Conservation (phyloP, 2,329 filamentous ascomycete species). For the Periconia macrospinosa region DNA sequence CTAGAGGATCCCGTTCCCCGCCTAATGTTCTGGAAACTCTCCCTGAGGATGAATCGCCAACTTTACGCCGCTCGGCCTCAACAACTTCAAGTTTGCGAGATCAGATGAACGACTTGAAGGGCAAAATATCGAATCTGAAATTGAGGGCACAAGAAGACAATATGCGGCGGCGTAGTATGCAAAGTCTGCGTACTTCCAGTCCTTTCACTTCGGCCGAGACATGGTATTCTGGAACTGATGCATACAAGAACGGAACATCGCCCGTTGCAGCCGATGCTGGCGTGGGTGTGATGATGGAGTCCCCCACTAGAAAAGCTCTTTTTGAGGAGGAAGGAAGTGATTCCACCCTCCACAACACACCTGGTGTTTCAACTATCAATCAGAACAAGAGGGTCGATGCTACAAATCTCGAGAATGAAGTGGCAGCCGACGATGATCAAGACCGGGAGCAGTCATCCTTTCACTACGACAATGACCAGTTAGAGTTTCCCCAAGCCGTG, state of each 20-base stretch:
- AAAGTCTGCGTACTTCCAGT: constrained; percentile 73
- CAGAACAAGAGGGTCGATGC: constrained; percentile 4
- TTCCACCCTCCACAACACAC: constrained; percentile 11
- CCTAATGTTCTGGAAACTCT: constrained; percentile 44
- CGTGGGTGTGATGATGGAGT: constrained; percentile 31
- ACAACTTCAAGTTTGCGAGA: constrained; percentile 75
- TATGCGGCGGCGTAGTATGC: constrained; percentile 73
- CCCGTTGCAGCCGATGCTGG: constrained; percentile 31
- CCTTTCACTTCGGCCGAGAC: constrained; percentile 76
- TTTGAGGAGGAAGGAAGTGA: constrained; percentile 19
- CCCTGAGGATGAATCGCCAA: constrained; percentile 42
- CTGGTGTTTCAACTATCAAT: neutral
- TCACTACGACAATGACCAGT: constrained; percentile 14
- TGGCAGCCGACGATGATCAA: neutral
- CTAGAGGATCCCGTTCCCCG: constrained; percentile 42
- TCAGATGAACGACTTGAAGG: constrained; percentile 83
- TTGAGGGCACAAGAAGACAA: constrained; percentile 79
- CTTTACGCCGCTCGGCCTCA: constrained; percentile 67
- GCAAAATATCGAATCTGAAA: constrained; percentile 78
- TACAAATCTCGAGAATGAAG: neutral
- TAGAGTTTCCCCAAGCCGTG: neutral
- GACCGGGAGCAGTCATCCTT: constrained; percentile 1
- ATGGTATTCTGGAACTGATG: constrained; percentile 51
- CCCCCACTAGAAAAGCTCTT: constrained; percentile 23
- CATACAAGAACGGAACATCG: constrained; percentile 26